Conservation (phyloP, 2,329 filamentous ascomycete genomes). For the Endoconidiophora polonica region DNA sequence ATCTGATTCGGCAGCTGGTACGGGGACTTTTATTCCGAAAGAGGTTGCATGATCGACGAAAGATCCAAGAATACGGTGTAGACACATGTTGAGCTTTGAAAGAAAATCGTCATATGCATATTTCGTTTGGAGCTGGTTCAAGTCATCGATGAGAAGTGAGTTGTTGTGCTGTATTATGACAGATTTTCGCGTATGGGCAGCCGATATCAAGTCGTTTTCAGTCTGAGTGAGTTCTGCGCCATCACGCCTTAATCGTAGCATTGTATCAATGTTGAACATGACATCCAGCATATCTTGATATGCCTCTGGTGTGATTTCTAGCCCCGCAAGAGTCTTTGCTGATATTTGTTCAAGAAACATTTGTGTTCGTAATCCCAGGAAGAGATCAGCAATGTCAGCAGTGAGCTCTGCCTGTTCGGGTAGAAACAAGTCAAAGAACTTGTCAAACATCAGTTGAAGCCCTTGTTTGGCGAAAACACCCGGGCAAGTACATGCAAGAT, state of each 20-base stretch:
- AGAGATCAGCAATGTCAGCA: conserved; percentile 11
- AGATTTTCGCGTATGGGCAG: conserved; percentile 6
- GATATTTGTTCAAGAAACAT: conserved; percentile 11
- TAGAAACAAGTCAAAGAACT: conserved; percentile 27
- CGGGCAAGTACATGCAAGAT: conserved; percentile 11
- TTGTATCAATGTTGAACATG: conserved; percentile 10
- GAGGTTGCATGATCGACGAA: conserved; percentile 21
- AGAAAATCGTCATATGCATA: conserved; percentile 22
- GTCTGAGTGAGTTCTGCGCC: conserved; percentile 8
- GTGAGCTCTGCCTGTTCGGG: conserved; percentile 11
- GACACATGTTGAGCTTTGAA: conserved; percentile 20
- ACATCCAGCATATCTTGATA: conserved; percentile 9
- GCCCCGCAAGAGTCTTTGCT: conserved; percentile 1
- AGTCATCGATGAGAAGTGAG: background rate
- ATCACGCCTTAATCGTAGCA: conserved; percentile 7
- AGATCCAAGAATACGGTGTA: conserved; percentile 21
- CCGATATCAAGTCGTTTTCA: conserved; percentile 10
- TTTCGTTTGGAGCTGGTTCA: conserved; percentile 1
- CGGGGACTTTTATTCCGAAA: conserved; percentile 22
- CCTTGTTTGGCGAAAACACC: conserved; percentile 12
- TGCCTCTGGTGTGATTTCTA: conserved; percentile 4
- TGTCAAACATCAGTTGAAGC: conserved; percentile 29
- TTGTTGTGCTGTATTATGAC: conserved; percentile 8
- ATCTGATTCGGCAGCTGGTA: conserved; percentile 19
- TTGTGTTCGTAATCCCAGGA: conserved; percentile 11